phyloP scores from a whole-genome alignment of 1,284 basidiomycete species.

The Irpex lacteus region DNA sequence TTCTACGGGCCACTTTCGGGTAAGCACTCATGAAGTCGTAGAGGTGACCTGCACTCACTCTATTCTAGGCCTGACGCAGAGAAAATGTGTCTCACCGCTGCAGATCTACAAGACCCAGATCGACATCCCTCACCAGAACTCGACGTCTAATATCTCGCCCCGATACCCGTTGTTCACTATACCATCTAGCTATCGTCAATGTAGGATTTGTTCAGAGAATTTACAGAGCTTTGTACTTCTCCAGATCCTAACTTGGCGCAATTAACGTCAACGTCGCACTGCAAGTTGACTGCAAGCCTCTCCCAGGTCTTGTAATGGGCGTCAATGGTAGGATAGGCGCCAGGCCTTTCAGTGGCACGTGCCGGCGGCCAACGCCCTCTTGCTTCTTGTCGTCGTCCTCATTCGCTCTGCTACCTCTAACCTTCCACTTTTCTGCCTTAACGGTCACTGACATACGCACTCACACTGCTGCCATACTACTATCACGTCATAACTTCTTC shows the following conservation, averaged over 20 bases:
- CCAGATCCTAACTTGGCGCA: neutral
- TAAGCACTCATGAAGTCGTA: constrained; percentile 10
- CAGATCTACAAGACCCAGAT: neutral
- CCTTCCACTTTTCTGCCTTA: too few relatives aligned
- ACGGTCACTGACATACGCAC: too few relatives aligned
- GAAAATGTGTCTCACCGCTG: neutral
- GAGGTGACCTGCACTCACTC: neutral
- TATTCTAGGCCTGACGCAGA: constrained; percentile 6
- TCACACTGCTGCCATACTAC: too few relatives aligned
- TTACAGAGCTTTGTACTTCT: neutral
- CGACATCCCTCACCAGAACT: neutral
- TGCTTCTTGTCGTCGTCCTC: too few relatives aligned
- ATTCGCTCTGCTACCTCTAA: too few relatives aligned
- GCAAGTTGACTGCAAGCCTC: too few relatives aligned
- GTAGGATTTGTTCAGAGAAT: neutral
- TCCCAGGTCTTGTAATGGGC: too few relatives aligned
- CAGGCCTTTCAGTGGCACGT: too few relatives aligned
- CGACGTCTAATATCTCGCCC: neutral
- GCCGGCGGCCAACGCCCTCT: too few relatives aligned
- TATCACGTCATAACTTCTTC: too few relatives aligned
- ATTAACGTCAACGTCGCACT: neutral
- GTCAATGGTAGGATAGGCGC: too few relatives aligned
- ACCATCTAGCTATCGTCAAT: neutral
- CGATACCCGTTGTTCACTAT: neutral
- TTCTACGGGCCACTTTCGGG: constrained; percentile 27